Conservation (phyloP, 257 asterid genomes). For the Euphrasia confusa region DNA sequence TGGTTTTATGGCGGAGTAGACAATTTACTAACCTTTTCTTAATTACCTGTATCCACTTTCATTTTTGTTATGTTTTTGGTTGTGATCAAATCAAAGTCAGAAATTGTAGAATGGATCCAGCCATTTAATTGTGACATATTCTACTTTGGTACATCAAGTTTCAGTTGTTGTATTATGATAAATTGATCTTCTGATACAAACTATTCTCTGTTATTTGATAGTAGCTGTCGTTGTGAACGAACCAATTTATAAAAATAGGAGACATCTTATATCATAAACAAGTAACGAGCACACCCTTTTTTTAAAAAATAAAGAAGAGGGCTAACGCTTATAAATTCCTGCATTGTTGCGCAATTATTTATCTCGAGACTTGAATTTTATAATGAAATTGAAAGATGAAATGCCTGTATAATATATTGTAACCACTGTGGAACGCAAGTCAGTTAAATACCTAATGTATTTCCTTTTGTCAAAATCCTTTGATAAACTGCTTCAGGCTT, state of each 20-base stretch:
- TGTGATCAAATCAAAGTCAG: not conserved
- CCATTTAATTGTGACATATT: slow-evolving; percentile 3
- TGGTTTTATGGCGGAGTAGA: slow-evolving; percentile 11
- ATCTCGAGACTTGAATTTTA: not conserved
- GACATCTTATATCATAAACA: slow-evolving; percentile 1
- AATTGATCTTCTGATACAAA: slow-evolving; percentile 4
- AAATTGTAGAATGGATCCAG: slow-evolving; percentile 8
- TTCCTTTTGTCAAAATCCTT: not conserved
- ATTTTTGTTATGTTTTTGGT: not conserved
- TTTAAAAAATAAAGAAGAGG: slow-evolving; percentile 6
- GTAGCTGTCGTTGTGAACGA: slow-evolving; percentile 2
- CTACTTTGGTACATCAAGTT: slow-evolving; percentile 6
- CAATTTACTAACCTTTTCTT: not conserved
- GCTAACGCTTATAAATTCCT: not conserved
- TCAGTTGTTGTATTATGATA: not conserved
- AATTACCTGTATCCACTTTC: not conserved
- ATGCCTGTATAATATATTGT: slow-evolving; percentile 4
- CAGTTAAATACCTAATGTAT: slow-evolving; percentile 2
- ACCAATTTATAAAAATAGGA: slow-evolving; percentile 1
- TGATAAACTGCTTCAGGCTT: slow-evolving; percentile 3
- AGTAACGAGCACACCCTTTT: slow-evolving; percentile 11
- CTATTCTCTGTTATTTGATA: not conserved
- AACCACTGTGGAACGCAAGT: not conserved
- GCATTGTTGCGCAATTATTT: not conserved
- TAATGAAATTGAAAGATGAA: slow-evolving; percentile 15